These are phyloP conservation scores for Musa beccarii DNA, from an alignment of 176 grass and related monocot species.

Conservation along the genomic window DNA sequence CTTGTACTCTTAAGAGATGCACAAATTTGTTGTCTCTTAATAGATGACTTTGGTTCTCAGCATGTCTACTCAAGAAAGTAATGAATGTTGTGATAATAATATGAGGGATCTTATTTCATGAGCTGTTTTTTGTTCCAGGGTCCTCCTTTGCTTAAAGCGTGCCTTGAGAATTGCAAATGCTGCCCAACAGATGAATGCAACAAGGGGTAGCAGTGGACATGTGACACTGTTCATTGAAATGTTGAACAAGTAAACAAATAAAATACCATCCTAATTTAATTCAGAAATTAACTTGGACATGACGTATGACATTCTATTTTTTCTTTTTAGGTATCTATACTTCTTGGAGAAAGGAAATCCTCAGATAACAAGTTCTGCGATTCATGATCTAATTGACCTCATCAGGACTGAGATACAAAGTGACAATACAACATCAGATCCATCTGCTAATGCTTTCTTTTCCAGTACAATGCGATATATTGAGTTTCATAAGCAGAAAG, in stretches of 20 bases:
- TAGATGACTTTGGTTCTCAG: background rate
- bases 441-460: conserved; percentile 78
- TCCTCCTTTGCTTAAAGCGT: conserved; percentile 95
- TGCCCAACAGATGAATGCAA: conserved; percentile 78
- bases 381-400: conserved; percentile 87
- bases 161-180: conserved; percentile 96
- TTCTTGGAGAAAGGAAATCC: conserved; percentile 96
- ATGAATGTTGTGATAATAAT: background rate
- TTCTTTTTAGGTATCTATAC: conserved; percentile 71
- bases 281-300: background rate
- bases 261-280: background rate
- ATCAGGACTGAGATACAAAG: conserved; percentile 74
- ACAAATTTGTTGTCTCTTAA: no score
- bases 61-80: background rate
- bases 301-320: background rate
- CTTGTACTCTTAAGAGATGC: no score
- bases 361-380: conserved; percentile 68
- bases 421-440: conserved; percentile 33
- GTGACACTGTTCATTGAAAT: conserved; percentile 89
- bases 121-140: conserved; percentile 44
- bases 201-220: conserved; percentile 68
- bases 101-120: conserved; percentile 1
- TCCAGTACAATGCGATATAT: conserved; percentile 83
- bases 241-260: conserved; percentile 80
- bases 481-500: conserved; percentile 95